Conservation (phyloP, 257 asterid species). For the Penstemon eatonii region DNA sequence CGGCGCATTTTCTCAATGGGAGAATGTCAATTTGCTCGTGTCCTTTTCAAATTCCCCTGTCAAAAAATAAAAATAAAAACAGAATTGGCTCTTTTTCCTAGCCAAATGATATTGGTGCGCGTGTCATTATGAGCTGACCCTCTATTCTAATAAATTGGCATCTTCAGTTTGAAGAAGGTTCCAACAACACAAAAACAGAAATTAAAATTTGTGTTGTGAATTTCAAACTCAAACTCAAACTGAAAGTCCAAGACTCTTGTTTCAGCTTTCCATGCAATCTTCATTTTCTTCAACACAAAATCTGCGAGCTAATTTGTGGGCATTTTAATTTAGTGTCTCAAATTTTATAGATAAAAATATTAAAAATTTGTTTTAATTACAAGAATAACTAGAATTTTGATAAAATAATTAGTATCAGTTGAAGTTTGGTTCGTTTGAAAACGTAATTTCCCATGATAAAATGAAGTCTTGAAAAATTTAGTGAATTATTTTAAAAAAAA, state of each 20-base stretch:
- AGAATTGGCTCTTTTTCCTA: constrained; percentile 26
- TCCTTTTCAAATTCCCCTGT: constrained; percentile 45
- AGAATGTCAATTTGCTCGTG: constrained; percentile 53
- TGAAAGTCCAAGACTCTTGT: constrained; percentile 33
- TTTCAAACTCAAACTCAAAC: constrained; percentile 34
- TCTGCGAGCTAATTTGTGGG: too few species aligned
- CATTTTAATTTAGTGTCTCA: too few species aligned
- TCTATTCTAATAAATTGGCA: constrained; percentile 26
- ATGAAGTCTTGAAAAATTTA: too few species aligned
- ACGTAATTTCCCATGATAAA: too few species aligned
- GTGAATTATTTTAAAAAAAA: too few species aligned
- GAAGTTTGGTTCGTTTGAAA: too few species aligned
- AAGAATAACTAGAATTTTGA: too few species aligned
- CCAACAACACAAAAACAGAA: constrained; percentile 44
- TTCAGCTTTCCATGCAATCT: constrained; percentile 31
- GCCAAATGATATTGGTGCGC: constrained; percentile 16
- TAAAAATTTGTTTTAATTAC: too few species aligned
- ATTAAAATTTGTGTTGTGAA: constrained; percentile 26
- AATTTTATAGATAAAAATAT: too few species aligned
- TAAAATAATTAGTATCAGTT: too few species aligned
- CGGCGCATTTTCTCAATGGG: constrained; percentile 42
- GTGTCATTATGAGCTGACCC: constrained; percentile 12
- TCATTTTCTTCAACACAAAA: too few species aligned
- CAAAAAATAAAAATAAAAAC: constrained; percentile 29
- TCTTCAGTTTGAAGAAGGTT: constrained; percentile 46